Base-by-base conservation (phyloP, 768 basidiomycete species). In the Amylocystis lapponica region DNA sequence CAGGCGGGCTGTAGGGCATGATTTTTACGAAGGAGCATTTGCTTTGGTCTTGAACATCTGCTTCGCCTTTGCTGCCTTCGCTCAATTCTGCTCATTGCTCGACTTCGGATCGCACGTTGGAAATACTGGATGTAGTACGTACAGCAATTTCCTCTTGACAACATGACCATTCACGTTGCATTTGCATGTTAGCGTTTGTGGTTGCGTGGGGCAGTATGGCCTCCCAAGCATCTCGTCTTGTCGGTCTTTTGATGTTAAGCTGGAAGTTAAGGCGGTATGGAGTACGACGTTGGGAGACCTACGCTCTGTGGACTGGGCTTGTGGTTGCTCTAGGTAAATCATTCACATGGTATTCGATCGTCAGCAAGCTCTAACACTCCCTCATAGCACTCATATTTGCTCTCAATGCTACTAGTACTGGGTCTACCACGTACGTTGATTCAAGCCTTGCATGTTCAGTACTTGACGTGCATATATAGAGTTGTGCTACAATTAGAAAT, bases 191-290 rank as follows among this genome's bases (percentile, higher is more conserved):
- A 74, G 72, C 69, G 6, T 72, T 73, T 46, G 58, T 69, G 2
- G 59, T 72, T 21, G 69, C 71, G 3, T 72, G 67, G 72, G 64
- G 67, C n/a, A 66, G 65, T 19, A 65, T 73, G 56, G 58, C 70
- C 3, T 55, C 62, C 3, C 60, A 67, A 44, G 58, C 62, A 17
- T 66, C 60, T 1, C 62, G 66, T 9, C 57, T 73, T 14, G 51
- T 69, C n/a, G 71, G 70, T 2, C 51, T 72, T 2, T 39, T 67
- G 10, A 61, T 66, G 21, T 50, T 73, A 16, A 54, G 56, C 22
- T 48, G 66, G 27, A 62, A 67, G 39, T 59, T 74, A 16, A 52
- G 58, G 16, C 55, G 47, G 21, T 50, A 67, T 30, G 51, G 60
- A 9, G 50, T 60, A 25, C 54, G 47, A 21, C 51, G 39, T 21